A percentile compares a stretch with the other conserved stretches of the same genome.
These are phyloP conservation scores for Gossypioides kirkii DNA, from an alignment of 345 rosid species.

Conservation along the genomic window DNA sequence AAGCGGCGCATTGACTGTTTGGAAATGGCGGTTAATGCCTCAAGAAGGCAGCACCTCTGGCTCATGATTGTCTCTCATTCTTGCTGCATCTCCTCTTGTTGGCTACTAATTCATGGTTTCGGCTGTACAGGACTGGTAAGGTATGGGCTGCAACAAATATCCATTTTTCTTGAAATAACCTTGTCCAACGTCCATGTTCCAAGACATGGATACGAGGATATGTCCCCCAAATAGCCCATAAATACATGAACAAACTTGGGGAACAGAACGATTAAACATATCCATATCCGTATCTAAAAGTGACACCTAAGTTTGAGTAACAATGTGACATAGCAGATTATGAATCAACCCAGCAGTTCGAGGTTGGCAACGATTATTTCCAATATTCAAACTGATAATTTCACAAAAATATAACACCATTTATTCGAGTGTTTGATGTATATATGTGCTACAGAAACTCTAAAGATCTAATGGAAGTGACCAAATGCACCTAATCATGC, in stretches of 20 bases:
- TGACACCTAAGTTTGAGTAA: background rate
- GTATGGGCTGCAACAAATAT: too few species aligned
- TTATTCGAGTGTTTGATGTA: background rate
- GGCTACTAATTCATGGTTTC: background rate
- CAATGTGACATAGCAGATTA: background rate
- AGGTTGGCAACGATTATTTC: background rate
- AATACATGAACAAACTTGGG: too few species aligned
- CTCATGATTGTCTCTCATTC: background rate
- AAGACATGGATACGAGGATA: too few species aligned
- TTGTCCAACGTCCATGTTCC: too few species aligned
- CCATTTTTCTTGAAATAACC: too few species aligned
- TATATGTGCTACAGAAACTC: background rate
- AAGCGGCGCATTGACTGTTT: background rate
- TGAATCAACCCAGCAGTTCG: background rate
- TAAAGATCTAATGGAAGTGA: background rate
- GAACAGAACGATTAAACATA: too few species aligned
- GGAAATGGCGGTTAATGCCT: background rate
- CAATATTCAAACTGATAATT: background rate
- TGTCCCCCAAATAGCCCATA: too few species aligned
- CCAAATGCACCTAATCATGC: constrained; percentile 35
- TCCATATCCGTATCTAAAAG: background rate
- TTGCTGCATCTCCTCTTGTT: background rate
- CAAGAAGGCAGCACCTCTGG: background rate
- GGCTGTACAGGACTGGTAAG: too few species aligned
- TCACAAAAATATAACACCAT: background rate